A percentile compares a stretch with the other conserved stretches of the same genome.
Conservation (phyloP, 2,329 filamentous ascomycete genomes). For the Ophiocordyceps camponoti-floridani region DNA sequence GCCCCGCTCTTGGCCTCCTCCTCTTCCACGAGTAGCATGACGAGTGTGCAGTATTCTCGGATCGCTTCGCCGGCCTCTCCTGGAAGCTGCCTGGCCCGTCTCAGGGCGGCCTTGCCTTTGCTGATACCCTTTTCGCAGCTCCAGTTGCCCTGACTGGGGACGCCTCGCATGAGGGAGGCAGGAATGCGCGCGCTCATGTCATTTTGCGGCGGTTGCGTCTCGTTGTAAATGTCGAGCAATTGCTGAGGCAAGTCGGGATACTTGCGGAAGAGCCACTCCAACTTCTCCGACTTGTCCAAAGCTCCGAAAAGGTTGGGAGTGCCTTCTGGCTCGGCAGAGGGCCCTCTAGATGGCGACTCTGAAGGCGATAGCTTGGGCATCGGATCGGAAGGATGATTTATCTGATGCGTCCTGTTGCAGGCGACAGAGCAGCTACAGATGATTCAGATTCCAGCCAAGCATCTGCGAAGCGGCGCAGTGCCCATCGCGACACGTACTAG, state of each 20-base stretch:
- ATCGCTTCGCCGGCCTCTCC: conserved; percentile 40
- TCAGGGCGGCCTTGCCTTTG: conserved; percentile 35
- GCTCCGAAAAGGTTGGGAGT: conserved; percentile 28
- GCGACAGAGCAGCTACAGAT: conserved; percentile 35
- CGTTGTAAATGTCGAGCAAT: conserved; percentile 28
- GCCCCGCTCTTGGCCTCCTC: conserved; percentile 10
- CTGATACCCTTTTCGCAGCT: conserved; percentile 38
- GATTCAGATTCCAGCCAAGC: not conserved
- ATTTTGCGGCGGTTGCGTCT: conserved; percentile 27
- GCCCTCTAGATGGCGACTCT: conserved; percentile 2
- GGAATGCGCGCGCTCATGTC: conserved; percentile 10
- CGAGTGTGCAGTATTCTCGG: conserved; percentile 40
- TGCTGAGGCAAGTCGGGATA: conserved; percentile 31
- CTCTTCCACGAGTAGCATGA: conserved; percentile 27
- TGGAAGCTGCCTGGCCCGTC: conserved; percentile 27
- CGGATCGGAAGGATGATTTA: conserved; percentile 26
- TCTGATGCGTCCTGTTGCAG: conserved; percentile 34
- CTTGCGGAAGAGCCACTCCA: conserved; percentile 29
- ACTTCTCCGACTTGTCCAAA: conserved; percentile 30
- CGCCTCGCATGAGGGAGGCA: conserved; percentile 14
- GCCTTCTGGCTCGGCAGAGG: conserved; percentile 4
- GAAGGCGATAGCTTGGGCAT: conserved; percentile 11
- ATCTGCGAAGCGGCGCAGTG: not conserved
- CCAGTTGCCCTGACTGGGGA: conserved; percentile 28
- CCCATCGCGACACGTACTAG: conserved; percentile 27